Conservation (phyloP, 257 asterid species). For the Thymus mandschuricus region DNA sequence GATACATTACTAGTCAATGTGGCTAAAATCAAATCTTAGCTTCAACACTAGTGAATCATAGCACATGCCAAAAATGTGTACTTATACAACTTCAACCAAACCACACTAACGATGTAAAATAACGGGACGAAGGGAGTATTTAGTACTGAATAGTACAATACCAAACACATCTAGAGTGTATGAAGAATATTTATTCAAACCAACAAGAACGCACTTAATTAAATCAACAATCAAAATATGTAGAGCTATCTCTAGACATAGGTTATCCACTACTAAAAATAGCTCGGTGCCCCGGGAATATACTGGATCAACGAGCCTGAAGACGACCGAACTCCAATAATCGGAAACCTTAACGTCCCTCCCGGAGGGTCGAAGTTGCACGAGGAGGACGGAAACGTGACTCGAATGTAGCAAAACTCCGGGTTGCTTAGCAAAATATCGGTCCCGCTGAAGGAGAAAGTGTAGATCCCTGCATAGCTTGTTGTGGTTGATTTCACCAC, state of each 20-base stretch:
- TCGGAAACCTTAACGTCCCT: slow-evolving; percentile 13
- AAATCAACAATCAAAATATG: too few species aligned
- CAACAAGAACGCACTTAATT: too few species aligned
- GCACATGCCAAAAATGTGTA: neutral
- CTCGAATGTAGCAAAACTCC: slow-evolving; percentile 8
- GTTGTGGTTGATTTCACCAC: slow-evolving; percentile 15
- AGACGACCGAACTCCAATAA: slow-evolving; percentile 2
- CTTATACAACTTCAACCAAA: neutral
- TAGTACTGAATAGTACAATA: too few species aligned
- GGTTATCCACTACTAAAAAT: too few species aligned
- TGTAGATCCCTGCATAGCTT: neutral
- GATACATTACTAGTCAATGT: neutral
- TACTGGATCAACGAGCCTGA: neutral
- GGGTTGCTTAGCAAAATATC: slow-evolving; percentile 17
- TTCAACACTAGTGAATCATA: too few species aligned
- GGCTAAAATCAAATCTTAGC: neutral
- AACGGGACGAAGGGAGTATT: neutral
- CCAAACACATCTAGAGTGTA: too few species aligned
- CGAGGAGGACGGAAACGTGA: slow-evolving; percentile 6
- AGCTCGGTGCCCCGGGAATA: slow-evolving; percentile 16
- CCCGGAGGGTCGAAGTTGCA: slow-evolving; percentile 21
- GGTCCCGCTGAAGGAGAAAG: neutral
- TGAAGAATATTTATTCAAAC: too few species aligned
- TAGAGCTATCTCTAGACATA: too few species aligned
- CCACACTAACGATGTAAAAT: too few species aligned